These are phyloP conservation scores for Neoscytalidium dimidiatum DNA, from an alignment of 2,329 filamentous ascomycete genomes.

Conservation along the genomic window DNA sequence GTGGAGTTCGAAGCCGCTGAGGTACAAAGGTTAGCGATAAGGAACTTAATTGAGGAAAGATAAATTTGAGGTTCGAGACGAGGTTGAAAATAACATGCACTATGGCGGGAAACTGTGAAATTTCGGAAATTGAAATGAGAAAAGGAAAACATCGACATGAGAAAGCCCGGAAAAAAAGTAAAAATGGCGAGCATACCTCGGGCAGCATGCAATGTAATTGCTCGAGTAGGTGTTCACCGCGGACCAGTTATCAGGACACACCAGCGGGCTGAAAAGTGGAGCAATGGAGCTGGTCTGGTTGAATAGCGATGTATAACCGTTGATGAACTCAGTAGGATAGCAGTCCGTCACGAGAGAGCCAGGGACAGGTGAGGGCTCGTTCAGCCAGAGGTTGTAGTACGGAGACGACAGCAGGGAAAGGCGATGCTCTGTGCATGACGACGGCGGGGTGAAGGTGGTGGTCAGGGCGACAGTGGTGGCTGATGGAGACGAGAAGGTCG, in stretches of 20 bases:
- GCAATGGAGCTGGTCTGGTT: constrained; percentile 26
- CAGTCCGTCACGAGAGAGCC: constrained; percentile 27
- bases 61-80: too few species aligned
- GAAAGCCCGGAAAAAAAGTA: background rate
- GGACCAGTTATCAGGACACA: constrained; percentile 30
- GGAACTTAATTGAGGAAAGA: too few species aligned
- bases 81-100: too few species aligned
- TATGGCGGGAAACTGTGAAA: too few species aligned
- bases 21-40: background rate
- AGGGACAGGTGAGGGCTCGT: constrained; percentile 28
- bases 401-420: constrained; percentile 29
- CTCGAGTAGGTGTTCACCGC: constrained; percentile 24
- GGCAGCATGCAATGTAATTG: constrained; percentile 33
- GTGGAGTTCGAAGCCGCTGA: constrained; percentile 26
- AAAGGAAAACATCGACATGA: too few species aligned
- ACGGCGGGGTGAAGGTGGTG: constrained; percentile 29
- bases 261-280: constrained; percentile 30
- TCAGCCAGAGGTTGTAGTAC: constrained; percentile 29
- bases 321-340: constrained; percentile 29
- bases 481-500: background rate
- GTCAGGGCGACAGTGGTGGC: constrained; percentile 22
- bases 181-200: constrained; percentile 24
- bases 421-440: constrained; percentile 28
- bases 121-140: too few species aligned
- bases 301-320: constrained; percentile 25